Evolutionary conservation across 225 moss, liverwort and hornwort genomes (phyloP).

Genomic region (Sphagnum contortum): DNA sequence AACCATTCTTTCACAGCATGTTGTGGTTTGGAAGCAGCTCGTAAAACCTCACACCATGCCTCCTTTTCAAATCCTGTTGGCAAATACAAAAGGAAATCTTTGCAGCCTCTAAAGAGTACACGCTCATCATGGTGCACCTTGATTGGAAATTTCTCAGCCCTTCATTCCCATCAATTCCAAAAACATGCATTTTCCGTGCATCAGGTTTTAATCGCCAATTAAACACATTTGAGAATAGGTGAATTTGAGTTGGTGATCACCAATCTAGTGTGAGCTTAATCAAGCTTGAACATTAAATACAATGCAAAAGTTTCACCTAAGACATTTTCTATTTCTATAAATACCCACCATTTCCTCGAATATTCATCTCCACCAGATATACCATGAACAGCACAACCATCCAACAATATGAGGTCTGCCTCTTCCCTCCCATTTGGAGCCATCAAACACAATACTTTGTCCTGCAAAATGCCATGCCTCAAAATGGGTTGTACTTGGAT

Average conservation of each 20-base stretch:
- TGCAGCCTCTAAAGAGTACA: slow-evolving; percentile 24
- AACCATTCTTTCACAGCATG: slow-evolving; percentile 19
- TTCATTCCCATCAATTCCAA: slow-evolving; percentile 4
- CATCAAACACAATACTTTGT: not conserved
- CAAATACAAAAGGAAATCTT: slow-evolving; percentile 38
- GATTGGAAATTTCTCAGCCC: slow-evolving; percentile 37
- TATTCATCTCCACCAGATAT: not conserved
- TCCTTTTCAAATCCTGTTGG: slow-evolving; percentile 46
- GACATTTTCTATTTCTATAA: too few species aligned
- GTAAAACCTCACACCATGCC: slow-evolving; percentile 41
- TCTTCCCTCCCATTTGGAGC: not conserved
- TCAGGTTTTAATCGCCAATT: too few species aligned
- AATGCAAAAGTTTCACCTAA: too few species aligned
- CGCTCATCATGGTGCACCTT: slow-evolving; percentile 28
- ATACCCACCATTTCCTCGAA: not conserved
- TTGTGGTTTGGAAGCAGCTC: slow-evolving; percentile 20
- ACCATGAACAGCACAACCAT: not conserved
- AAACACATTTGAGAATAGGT: too few species aligned
- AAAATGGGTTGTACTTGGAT: not conserved
- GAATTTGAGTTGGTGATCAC: too few species aligned
- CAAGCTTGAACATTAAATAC: too few species aligned
- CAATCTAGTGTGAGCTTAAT: too few species aligned
- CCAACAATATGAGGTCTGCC: not conserved
- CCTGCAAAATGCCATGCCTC: slow-evolving; percentile 1
- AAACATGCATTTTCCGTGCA: not conserved